Base-by-base conservation (phyloP, 2,329 filamentous ascomycete species). In the Penicillium sp. region DNA sequence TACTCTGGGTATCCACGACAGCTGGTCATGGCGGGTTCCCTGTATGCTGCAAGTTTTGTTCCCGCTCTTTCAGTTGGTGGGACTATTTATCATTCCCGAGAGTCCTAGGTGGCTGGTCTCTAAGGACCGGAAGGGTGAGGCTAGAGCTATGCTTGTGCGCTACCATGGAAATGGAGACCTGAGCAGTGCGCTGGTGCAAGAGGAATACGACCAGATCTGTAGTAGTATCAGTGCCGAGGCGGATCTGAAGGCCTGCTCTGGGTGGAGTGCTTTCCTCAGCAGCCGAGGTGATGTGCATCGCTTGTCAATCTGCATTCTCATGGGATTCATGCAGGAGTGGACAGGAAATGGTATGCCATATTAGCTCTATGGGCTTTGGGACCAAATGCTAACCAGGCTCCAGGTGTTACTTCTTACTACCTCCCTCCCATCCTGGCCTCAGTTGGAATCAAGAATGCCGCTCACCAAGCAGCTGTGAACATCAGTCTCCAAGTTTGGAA, bases 101-200 rank as follows among this genome's bases (percentile, higher is more conserved):
- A 86, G 82, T 3, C 86, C 86, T 2, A 73, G 86, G 55, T 88
- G 84, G 84, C 75, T 87, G 22, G 83, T 85, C 53, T 80, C 82
- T 44, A 81, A 84, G 54, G 81, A 84, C 57, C 80, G 82, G 8
- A 77, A 81, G 13, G 83, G 86, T 22, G 78, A 86, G 60, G 84
- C 84, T 1, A 73, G 82, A n/a, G 72, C 77, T 6, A 80, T 84
- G 5, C 78, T 90, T 56, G 78, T 81, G 8, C 82, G 81, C 58
- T 85, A 84, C 63, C 86, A 87, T 51, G 85, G 83, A 2, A 79
- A 84, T 62, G 77, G 77, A 1, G 72, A 76, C 37, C 54, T 58
- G 1, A 65, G 73, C 11, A 63, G 64, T 16, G 56, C 56, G 9
- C 41, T 67, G 24, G 67, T 68, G 4, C 59, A 57, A 19, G 62